Conservation (phyloP, 345 rosid species). For the Brassica carinata region DNA sequence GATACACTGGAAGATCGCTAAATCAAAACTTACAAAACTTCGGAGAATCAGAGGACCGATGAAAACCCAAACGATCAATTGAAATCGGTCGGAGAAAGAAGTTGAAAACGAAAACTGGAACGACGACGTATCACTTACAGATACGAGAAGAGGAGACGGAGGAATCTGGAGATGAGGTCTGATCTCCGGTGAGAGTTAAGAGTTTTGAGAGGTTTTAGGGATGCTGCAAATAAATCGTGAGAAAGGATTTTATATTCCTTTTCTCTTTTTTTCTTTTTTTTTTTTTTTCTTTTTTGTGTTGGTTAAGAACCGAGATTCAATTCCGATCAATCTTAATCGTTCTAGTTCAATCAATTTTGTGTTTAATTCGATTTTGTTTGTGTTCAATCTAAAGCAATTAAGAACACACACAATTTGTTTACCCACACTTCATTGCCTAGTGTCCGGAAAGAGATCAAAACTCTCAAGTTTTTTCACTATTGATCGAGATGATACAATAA, state of each 20-base stretch:
- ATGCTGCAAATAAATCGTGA: constrained; percentile 38
- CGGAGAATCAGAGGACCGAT: background rate
- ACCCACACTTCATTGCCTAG: no score
- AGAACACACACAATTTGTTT: no score
- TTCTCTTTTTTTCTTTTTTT: no score
- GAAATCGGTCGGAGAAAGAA: background rate
- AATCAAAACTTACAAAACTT: background rate
- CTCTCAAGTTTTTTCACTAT: no score
- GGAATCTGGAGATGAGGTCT: background rate
- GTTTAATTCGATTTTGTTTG: no score
- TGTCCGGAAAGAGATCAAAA: no score
- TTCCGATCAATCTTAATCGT: no score
- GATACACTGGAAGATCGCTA: background rate
- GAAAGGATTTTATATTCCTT: constrained; percentile 26
- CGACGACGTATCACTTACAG: constrained; percentile 16
- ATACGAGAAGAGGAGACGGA: background rate
- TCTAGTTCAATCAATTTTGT: no score
- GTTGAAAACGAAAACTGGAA: constrained; percentile 8
- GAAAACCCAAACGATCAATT: background rate
- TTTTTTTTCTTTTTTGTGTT: background rate
- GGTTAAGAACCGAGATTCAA: no score
- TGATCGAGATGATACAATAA: no score
- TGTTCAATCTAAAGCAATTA: no score
- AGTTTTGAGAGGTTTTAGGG: constrained; percentile 35
- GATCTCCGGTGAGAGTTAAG: constrained; percentile 25